Percentiles rank a stretch among this genome's conserved stretches.
phyloP scores from a whole-genome alignment of 2,329 filamentous ascomycete genomes.

The Byssoonygena ceratinophila region DNA sequence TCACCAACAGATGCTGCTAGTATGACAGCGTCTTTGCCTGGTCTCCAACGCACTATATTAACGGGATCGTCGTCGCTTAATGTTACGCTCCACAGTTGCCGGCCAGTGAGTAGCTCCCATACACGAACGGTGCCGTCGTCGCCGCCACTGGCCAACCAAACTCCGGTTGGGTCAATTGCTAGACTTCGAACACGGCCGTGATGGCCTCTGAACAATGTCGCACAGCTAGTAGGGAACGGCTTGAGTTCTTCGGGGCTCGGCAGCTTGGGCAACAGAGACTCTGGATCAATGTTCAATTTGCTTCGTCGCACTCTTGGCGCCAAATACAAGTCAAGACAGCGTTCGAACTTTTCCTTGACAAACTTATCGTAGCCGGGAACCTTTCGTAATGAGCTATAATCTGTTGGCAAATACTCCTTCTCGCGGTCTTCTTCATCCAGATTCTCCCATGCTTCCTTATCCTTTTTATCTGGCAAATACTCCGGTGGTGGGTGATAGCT shows the following conservation, averaged over 20 bases:
- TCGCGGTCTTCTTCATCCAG: constrained; percentile 79
- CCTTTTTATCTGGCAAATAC: constrained; percentile 77
- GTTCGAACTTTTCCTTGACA: constrained; percentile 91
- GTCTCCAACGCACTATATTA: constrained; percentile 81
- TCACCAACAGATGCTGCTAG: constrained; percentile 77
- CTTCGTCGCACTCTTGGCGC: constrained; percentile 86
- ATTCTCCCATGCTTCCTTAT: constrained; percentile 73
- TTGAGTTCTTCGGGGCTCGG: constrained; percentile 87
- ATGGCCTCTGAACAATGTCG: constrained; percentile 79
- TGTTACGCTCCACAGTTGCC: constrained; percentile 75
- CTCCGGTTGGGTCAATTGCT: constrained; percentile 71
- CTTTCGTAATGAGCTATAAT: constrained; percentile 73
- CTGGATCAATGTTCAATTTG: constrained; percentile 91
- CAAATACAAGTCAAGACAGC: constrained; percentile 89
- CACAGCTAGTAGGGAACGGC: constrained; percentile 85
- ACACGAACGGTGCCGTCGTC: constrained; percentile 87
- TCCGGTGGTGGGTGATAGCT: constrained; percentile 94
- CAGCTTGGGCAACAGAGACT: constrained; percentile 81
- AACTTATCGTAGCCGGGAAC: constrained; percentile 85
- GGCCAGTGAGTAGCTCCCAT: constrained; percentile 77
- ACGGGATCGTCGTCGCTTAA: constrained; percentile 69
- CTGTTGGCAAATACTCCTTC: constrained; percentile 73
- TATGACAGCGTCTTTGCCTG: constrained; percentile 66
- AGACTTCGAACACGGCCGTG: constrained; percentile 77
- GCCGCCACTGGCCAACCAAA: constrained; percentile 81